Conservation (phyloP, 179 eudicot genomes). For the Actinidia chinensis region DNA sequence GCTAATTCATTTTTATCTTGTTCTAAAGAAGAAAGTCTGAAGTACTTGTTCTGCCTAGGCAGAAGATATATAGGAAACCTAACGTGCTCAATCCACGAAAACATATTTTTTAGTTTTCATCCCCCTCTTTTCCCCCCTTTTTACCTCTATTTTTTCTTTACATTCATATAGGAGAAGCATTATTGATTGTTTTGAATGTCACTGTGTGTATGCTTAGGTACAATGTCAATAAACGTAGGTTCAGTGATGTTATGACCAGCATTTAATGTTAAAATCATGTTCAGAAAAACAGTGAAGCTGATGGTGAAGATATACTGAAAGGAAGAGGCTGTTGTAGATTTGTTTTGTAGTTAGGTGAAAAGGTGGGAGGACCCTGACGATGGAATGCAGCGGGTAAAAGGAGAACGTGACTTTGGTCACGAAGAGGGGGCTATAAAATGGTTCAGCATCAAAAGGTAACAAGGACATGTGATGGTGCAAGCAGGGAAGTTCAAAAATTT, state of each 20-base stretch:
- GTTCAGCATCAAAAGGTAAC: conserved; percentile 91
- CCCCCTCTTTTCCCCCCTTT: too few relatives aligned
- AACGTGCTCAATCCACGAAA: too few relatives aligned
- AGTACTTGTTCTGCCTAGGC: not conserved
- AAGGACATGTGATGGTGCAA: conserved; percentile 82
- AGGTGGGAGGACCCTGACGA: conserved; percentile 81
- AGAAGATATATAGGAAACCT: too few relatives aligned
- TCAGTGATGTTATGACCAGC: not conserved
- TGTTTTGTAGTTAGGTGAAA: conserved; percentile 77
- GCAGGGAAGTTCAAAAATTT: conserved; percentile 71
- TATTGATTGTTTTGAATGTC: not conserved
- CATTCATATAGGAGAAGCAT: not conserved
- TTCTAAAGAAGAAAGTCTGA: not conserved
- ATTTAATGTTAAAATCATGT: not conserved
- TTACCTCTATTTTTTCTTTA: too few relatives aligned
- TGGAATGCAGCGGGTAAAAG: conserved; percentile 95
- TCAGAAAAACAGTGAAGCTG: conserved; percentile 20
- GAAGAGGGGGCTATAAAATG: conserved; percentile 84
- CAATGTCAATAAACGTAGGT: not conserved
- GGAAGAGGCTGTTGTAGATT: conserved; percentile 90
- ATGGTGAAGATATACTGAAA: conserved; percentile 80
- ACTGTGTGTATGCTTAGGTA: not conserved
- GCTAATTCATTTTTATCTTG: not conserved
- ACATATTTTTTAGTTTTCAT: not conserved
- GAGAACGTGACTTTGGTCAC: conserved; percentile 89